phyloP scores from a whole-genome alignment of 2,329 filamentous ascomycete species.

The Aspergillus sp. region DNA sequence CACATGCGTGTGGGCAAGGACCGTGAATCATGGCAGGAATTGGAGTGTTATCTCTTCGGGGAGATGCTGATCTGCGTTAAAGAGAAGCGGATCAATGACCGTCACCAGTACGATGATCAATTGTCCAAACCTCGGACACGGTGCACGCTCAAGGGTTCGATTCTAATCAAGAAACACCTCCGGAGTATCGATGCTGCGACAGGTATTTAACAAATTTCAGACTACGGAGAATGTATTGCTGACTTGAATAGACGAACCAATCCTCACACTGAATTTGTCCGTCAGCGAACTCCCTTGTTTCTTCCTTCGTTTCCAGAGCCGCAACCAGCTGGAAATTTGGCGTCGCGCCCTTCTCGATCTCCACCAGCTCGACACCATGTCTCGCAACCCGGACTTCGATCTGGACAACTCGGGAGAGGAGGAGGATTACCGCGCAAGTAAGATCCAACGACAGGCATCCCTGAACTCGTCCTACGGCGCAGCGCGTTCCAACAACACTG shows the following conservation, averaged over 20 bases:
- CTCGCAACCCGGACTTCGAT: slow-evolving; percentile 74
- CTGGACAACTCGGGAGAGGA: slow-evolving; percentile 82
- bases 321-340: slow-evolving; percentile 80
- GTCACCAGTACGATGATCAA: slow-evolving; percentile 60
- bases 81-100: slow-evolving; percentile 71
- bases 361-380: slow-evolving; percentile 61
- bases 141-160: slow-evolving; percentile 93
- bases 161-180: slow-evolving; percentile 95
- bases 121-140: slow-evolving; percentile 62
- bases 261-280: slow-evolving; percentile 85
- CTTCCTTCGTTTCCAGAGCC: slow-evolving; percentile 83
- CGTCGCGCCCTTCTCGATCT: slow-evolving; percentile 82
- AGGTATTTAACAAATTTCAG: slow-evolving; percentile 31
- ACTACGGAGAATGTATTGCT: not conserved
- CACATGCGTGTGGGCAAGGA: slow-evolving; percentile 94
- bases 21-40: slow-evolving; percentile 91
- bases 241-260: slow-evolving; percentile 62
- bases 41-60: slow-evolving; percentile 94
- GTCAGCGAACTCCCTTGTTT: slow-evolving; percentile 92
- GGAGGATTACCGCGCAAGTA: slow-evolving; percentile 68
- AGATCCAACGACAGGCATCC: slow-evolving; percentile 72
- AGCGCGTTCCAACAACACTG: slow-evolving; percentile 78
- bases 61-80: slow-evolving; percentile 99
- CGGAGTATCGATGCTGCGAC: slow-evolving; percentile 74
- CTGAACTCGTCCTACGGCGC: slow-evolving; percentile 78